These are phyloP conservation scores for Endotrypanum monterogeii DNA, from an alignment of 208 protist species.

Conservation along the genomic window DNA sequence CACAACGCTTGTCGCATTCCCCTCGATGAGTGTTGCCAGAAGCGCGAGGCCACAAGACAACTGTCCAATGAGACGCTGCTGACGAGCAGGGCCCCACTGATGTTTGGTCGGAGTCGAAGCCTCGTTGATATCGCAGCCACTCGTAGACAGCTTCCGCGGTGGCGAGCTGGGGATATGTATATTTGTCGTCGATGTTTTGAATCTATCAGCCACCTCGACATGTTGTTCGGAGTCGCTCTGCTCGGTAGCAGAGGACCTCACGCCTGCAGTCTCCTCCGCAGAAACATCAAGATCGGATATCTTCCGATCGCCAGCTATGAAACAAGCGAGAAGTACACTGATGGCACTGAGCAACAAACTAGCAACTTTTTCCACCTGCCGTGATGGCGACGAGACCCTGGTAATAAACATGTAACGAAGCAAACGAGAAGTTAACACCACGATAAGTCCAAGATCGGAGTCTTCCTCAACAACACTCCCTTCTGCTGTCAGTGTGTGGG, in stretches of 20 bases:
- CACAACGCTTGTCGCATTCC: slow-evolving; percentile 34
- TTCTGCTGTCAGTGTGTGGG: background rate
- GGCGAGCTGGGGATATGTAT: background rate
- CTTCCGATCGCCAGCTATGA: slow-evolving; percentile 29
- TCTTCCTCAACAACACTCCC: slow-evolving; percentile 7
- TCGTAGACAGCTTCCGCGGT: background rate
- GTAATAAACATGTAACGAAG: slow-evolving; percentile 26
- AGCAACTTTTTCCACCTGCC: slow-evolving; percentile 17
- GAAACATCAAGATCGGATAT: background rate
- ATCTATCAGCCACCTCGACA: background rate
- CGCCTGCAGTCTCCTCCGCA: background rate
- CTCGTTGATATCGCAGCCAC: background rate
- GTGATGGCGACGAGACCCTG: background rate
- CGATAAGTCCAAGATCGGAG: slow-evolving; percentile 26
- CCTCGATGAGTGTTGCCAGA: slow-evolving; percentile 38
- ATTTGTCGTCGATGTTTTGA: background rate
- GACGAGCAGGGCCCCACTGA: background rate
- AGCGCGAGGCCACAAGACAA: slow-evolving; percentile 53
- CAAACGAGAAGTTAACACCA: slow-evolving; percentile 23
- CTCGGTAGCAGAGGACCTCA: background rate
- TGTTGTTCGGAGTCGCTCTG: background rate
- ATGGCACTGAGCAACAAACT: slow-evolving; percentile 20
- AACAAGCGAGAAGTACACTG: slow-evolving; percentile 42
- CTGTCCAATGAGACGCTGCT: slow-evolving; percentile 37
- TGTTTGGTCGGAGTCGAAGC: background rate